Evolutionary conservation across 768 basidiomycete genomes (phyloP), one percentile per base, ranked within the genome.

Genomic region (Mycena indigotica): DNA sequence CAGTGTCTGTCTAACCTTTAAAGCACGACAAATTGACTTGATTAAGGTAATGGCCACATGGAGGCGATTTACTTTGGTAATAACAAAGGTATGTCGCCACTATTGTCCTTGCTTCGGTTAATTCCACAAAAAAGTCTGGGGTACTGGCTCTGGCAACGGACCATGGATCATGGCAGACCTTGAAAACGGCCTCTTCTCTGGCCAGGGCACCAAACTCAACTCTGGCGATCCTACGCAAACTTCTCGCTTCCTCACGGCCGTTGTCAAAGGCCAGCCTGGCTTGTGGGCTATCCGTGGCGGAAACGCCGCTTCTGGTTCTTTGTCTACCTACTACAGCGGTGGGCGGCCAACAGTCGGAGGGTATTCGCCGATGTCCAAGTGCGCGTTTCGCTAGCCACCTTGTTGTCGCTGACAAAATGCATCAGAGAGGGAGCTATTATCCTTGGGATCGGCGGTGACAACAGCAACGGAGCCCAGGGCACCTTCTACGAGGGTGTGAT

Each of bases 401-500:
- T 45, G 10, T 23, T 10, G 10, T 21, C 16, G 16, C 16, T 45
- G 19, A 10, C 24, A 8, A 45, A 21, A n/a, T 45, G 41, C 19
- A 10, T 15, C 35, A n/a, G 10, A 45, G 46, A 44, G 25, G 46
- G 46, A 26, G 46, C 46, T 6, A 48, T 48, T 25, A 50, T 56
- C 29, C 55, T 56, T n/a, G 58, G 61, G 30, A 61, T 56, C 40
- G 55, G 59, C 21, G 55, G 55, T 4, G 59, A 56, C 55, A 57
- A 62, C 50, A 57, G 56, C 39, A 30, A 39, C 26, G 17, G 56
- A 19, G 48, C 56, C 19, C 50, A 41, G 45, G 56, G 55, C 29
- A 57, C 60, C 25, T 61, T 57, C 50, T 61, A 57, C 56, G 56
- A 61, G 56, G 60, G 55, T 15, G 56, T 57, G n/a, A 55, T 59